These are phyloP conservation scores for Colletotrichum euphorbiae DNA, from an alignment of 2,329 filamentous ascomycete genomes.

Conservation along the genomic window DNA sequence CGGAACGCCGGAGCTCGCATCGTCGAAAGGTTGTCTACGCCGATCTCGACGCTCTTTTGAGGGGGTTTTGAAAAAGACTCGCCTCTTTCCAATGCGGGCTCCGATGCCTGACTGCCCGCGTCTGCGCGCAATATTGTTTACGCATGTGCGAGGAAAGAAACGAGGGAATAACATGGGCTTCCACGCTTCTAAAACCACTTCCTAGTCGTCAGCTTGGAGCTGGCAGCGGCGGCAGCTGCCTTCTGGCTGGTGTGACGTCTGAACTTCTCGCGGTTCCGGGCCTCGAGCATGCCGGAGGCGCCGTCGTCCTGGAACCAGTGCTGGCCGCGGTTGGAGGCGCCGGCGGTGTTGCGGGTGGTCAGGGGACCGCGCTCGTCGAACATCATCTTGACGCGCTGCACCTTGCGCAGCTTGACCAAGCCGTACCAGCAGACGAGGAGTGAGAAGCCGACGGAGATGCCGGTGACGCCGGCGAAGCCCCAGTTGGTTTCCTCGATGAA, in stretches of 20 bases:
- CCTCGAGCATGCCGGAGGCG: slow-evolving; percentile 63
- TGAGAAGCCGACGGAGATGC: slow-evolving; percentile 77
- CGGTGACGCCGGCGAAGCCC: slow-evolving; percentile 83
- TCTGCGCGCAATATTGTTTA: neutral
- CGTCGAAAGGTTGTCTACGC: slow-evolving; percentile 10
- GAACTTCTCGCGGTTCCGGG: slow-evolving; percentile 66
- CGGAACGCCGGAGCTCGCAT: slow-evolving; percentile 5
- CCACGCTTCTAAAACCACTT: slow-evolving; percentile 35
- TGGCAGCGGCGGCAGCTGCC: slow-evolving; percentile 46
- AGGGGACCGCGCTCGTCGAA: slow-evolving; percentile 55
- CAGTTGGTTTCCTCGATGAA: slow-evolving; percentile 95
- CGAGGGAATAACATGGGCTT: neutral
- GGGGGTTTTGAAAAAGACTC: neutral
- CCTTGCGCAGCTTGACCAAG: slow-evolving; percentile 82
- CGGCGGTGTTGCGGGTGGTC: slow-evolving; percentile 39
- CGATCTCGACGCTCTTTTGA: slow-evolving; percentile 1
- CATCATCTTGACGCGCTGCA: slow-evolving; percentile 90
- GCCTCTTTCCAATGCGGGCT: neutral
- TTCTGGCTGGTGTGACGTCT: slow-evolving; percentile 57
- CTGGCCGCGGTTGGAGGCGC: slow-evolving; percentile 43
- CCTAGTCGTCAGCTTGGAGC: slow-evolving; percentile 59
- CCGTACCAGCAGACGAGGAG: slow-evolving; percentile 86
- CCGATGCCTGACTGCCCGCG: neutral
- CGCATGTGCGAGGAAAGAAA: neutral
- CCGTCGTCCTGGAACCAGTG: slow-evolving; percentile 62